A percentile compares a stretch with the other conserved stretches of the same genome.
These are phyloP conservation scores for Ephemerocybe angulata DNA, from an alignment of 768 basidiomycete species.

Conservation along the genomic window DNA sequence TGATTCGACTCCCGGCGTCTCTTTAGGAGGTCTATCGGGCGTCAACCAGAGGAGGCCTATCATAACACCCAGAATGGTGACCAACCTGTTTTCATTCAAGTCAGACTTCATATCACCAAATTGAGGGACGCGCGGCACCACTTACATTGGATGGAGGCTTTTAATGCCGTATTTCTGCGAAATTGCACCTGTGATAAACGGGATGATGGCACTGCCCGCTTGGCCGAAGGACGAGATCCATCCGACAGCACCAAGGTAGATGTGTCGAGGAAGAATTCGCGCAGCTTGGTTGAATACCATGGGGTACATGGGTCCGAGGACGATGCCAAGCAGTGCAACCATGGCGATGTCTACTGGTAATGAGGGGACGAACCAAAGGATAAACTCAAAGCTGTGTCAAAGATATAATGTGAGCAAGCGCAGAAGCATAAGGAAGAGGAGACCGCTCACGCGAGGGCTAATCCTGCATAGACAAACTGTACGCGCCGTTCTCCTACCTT, in stretches of 20 bases:
- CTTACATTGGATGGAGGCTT: constrained; percentile 58
- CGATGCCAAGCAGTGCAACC: constrained; percentile 58
- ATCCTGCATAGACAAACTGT: constrained; percentile 46
- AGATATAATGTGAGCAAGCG: too few species aligned
- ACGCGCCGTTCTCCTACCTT: constrained; percentile 54
- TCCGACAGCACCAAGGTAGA: constrained; percentile 62
- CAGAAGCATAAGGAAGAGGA: background rate
- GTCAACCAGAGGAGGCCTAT: constrained; percentile 52
- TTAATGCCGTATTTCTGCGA: constrained; percentile 59
- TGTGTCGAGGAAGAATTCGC: constrained; percentile 64
- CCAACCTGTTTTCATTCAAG: constrained; percentile 34
- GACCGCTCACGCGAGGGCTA: constrained; percentile 46
- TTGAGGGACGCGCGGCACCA: constrained; percentile 19
- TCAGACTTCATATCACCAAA: background rate
- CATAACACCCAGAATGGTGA: constrained; percentile 59
- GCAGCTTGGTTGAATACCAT: constrained; percentile 69
- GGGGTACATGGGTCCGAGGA: constrained; percentile 77
- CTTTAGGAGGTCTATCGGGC: constrained; percentile 24
- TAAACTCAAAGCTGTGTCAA: constrained; percentile 58
- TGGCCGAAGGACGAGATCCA: constrained; percentile 70
- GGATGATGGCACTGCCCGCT: constrained; percentile 67
- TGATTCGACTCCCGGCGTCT: too few species aligned
- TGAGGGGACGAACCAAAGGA: constrained; percentile 68
- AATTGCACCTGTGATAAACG: constrained; percentile 71
- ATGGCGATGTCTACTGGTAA: constrained; percentile 62